Base-by-base conservation (phyloP, 345 rosid species). In the Nephelium lappaceum region DNA sequence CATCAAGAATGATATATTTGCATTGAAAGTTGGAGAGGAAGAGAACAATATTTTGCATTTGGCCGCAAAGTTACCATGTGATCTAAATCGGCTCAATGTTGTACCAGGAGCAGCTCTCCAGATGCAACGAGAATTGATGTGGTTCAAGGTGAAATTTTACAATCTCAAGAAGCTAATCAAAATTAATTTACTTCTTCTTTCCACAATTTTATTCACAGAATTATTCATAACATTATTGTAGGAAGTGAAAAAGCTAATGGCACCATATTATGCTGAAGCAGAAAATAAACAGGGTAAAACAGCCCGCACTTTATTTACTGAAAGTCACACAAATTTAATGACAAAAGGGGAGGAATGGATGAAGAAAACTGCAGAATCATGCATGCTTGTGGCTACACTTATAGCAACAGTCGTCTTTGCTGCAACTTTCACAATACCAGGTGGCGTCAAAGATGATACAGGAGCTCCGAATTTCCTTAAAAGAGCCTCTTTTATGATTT, bases 31-130 rank as follows among this genome's bases (percentile, higher is more conserved):
- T 2, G 4, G 18, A 14, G 0, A 25, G 3, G 25, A 72, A 0
- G 41, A 27, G 16, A 76, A 76, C 39, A 75, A 66, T 61, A 69
- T 78, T 45, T 72, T 78, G 65, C 85, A 82, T 66, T 55, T 82
- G 23, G 82, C 82, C 6, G 85, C 61, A 65, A 67, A 21, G 31
- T 21, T 78, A 57, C 45, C 82, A 55, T 49, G 77, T 25, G 51
- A 45, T 45, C 15, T 10, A 38, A 25, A 63, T 11, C 73, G 62
- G 11, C 71, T 67, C 25, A 23, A 60, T 11, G 51, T 21, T 23
- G 77, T 18, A 57, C 25, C 85, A 7, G 80, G 80, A 57, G 82
- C 71, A 36, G 80, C 78, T 49, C 31, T 78, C 6, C 79, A 78
- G 12, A 38, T 78, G 43, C 79, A 42, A 10, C 14, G 51, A 0